Evolutionary conservation across 2,329 filamentous ascomycete species (phyloP), one percentile per base, ranked within the genome.

Genomic region (Penicillium aurantiogriseum): DNA sequence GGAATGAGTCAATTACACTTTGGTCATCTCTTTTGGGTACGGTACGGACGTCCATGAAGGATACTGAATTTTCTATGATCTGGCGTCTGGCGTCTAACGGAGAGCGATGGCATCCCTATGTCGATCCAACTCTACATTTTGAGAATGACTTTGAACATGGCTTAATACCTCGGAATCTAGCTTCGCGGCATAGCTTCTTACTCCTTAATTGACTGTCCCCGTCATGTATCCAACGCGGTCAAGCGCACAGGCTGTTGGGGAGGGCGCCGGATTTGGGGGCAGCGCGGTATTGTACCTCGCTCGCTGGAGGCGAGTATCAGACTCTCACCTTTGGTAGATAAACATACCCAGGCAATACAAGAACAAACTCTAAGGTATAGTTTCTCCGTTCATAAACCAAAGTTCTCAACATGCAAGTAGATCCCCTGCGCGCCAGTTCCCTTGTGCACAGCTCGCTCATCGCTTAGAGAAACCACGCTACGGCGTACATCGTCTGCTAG

Each of bases 381-480:
- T 29, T 45, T 27, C 11, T 17, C 6, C n/a, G 7, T 19, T 57
- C 56, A 71, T 59, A 63, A 85, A 4, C 78, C 80, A 72, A 85
- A 87, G 19, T 76, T 79, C 69, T 87, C 85, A 0, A 80, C 80
- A 71, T 86, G 83, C 33, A 86, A 68, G 67, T 81, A 86, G 29
- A 88, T 82, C 0, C 85, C 86, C 68, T 88, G 85, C 15, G 86
- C 86, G 0, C 85, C 85, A 0, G 83, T 88, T 2, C 86, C 86
- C 69, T 88, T 88, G 63, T 88, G 85, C 43, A 88, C 84, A 4
- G 84, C 86, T 31, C 86, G 76, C 70, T 88, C 86, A 68, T 89
- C 85, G 62, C 83, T 85, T 42, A 88, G 63, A 9, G 67, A 76
- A 3, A 83, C 83, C 0, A 84, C 83, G 54, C 76, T 79, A 15